phyloP scores from a whole-genome alignment of 139 green algal species.

The Auxenochlorella pyrenoidosa region DNA sequence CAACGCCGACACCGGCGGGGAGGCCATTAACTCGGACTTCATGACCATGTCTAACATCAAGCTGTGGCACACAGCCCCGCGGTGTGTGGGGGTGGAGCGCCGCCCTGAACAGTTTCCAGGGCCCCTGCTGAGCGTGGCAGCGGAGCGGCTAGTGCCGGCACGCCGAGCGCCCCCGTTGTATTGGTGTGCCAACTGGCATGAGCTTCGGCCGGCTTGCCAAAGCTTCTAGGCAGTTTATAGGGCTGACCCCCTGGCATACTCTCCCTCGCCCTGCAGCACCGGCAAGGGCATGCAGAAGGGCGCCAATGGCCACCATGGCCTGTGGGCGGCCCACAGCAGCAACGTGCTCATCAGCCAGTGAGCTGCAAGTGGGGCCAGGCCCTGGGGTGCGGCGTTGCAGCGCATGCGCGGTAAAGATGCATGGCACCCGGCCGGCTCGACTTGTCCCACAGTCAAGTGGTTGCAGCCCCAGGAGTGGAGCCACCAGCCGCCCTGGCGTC shows the following conservation, averaged over 20 bases:
- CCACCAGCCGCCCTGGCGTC: no score
- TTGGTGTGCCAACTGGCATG: no score
- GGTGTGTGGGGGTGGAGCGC: neutral
- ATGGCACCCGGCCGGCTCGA: no score
- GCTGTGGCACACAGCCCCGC: neutral
- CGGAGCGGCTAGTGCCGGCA: no score
- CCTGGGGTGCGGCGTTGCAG: neutral
- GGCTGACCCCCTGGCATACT: neutral
- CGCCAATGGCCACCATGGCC: neutral
- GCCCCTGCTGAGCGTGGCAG: no score
- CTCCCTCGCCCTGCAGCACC: neutral
- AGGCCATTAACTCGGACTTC: conserved; percentile 7
- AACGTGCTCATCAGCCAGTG: neutral
- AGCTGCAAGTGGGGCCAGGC: neutral
- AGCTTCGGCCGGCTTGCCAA: neutral
- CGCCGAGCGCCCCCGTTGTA: neutral
- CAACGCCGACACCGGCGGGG: neutral
- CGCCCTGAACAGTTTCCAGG: no score
- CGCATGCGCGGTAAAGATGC: neutral
- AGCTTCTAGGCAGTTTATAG: neutral
- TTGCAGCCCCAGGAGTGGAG: neutral
- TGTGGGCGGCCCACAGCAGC: conserved; percentile 10
- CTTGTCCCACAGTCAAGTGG: neutral
- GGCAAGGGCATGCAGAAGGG: neutral
- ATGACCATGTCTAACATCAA: neutral